Percentiles rank a stretch among this genome's conserved stretches.
Evolutionary conservation across 139 green algal genomes (phyloP).

Genomic region (Closterium sp.): DNA sequence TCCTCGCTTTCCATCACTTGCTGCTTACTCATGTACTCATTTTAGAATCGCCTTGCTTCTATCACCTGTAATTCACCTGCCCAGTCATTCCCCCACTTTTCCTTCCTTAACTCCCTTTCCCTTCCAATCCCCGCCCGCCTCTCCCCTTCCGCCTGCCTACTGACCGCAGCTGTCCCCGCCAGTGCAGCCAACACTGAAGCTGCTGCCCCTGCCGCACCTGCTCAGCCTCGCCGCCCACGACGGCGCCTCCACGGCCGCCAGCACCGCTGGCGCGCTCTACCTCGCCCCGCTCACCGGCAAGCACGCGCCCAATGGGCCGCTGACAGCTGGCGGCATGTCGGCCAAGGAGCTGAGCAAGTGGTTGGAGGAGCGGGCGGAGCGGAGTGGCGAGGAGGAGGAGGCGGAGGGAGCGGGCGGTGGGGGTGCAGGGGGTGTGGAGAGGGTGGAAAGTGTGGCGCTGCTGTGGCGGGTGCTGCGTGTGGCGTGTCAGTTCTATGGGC

Average conservation of each 20-base stretch:
- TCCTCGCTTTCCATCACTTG: too few species aligned
- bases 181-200: neutral
- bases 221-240: neutral
- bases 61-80: too few species aligned
- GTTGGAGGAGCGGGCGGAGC: constrained; percentile 36
- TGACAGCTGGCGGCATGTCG: constrained; percentile 10
- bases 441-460: constrained; percentile 9
- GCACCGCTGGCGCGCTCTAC: neutral
- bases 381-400: constrained; percentile 18
- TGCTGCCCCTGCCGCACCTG: neutral
- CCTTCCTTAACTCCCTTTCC: neutral
- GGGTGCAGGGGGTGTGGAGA: neutral
- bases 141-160: too few species aligned
- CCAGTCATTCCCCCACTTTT: neutral
- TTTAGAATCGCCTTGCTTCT: too few species aligned
- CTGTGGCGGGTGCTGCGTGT: constrained; percentile 36
- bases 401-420: neutral
- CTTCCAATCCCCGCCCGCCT: neutral
- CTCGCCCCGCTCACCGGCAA: constrained; percentile 25
- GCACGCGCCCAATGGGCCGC: constrained; percentile 9
- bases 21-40: too few species aligned
- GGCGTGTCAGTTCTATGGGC: constrained; percentile 41
- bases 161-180: neutral
- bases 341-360: constrained; percentile 46
- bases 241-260: neutral